phyloP scores from a whole-genome alignment of 495 filamentous ascomycete species.

The Penicillium maclennaniae region DNA sequence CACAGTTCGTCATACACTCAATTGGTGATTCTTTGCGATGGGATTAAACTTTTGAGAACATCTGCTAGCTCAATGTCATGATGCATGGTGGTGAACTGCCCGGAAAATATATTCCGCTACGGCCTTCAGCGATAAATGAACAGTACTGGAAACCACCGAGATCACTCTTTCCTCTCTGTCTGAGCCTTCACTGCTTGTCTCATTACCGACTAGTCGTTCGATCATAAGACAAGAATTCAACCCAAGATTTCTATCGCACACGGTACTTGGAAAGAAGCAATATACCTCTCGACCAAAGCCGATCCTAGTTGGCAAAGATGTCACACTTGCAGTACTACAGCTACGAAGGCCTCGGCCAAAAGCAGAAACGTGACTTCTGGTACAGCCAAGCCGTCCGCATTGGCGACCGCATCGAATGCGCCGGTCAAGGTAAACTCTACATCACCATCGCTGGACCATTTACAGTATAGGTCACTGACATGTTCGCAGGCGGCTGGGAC shows the following conservation, averaged over 20 bases:
- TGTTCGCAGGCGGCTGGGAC: slow-evolving; percentile 48
- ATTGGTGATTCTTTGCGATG: too few relatives aligned
- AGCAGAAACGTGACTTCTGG: slow-evolving; percentile 27
- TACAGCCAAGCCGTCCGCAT: slow-evolving; percentile 55
- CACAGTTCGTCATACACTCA: too few relatives aligned
- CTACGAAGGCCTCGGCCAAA: slow-evolving; percentile 42
- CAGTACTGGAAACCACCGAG: too few relatives aligned
- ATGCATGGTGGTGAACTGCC: too few relatives aligned
- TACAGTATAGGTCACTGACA: background rate
- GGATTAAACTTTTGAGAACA: too few relatives aligned
- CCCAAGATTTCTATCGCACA: background rate
- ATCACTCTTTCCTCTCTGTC: too few relatives aligned
- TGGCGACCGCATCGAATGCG: slow-evolving; percentile 48
- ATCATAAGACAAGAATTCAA: background rate
- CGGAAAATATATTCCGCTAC: too few relatives aligned
- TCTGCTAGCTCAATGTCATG: too few relatives aligned
- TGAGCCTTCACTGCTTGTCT: background rate
- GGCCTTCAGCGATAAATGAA: too few relatives aligned
- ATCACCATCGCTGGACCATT: background rate
- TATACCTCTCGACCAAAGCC: background rate
- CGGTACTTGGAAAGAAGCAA: background rate
- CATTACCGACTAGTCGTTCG: too few relatives aligned
- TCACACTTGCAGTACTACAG: slow-evolving; percentile 40
- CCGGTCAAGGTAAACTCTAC: slow-evolving; percentile 49
- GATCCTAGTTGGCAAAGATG: slow-evolving; percentile 23